A percentile compares a stretch with the other conserved stretches of the same genome.
phyloP scores from a whole-genome alignment of 768 basidiomycete genomes.

The Agaricus subrufescens region DNA sequence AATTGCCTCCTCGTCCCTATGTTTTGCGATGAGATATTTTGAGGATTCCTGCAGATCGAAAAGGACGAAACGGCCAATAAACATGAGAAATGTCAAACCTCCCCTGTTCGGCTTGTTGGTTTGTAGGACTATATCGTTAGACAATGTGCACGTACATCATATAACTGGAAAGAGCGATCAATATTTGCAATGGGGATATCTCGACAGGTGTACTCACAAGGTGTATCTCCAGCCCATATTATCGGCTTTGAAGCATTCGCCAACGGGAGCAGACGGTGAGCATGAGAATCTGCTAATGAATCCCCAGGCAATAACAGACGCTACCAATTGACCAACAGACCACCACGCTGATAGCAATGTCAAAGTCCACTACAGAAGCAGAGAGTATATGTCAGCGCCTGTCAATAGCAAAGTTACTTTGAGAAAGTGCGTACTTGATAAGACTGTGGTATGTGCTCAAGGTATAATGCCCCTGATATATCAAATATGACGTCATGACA shows the following conservation, averaged over 20 bases:
- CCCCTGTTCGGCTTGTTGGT: slow-evolving; percentile 27
- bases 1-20: slow-evolving; percentile 53
- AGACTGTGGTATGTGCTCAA: slow-evolving; percentile 7
- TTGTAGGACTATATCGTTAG: not conserved
- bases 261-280: slow-evolving; percentile 22
- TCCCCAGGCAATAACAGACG: slow-evolving; percentile 42
- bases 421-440: slow-evolving; percentile 3
- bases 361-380: not conserved
- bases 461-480: slow-evolving; percentile 4
- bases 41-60: slow-evolving; percentile 60
- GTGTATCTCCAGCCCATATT: slow-evolving; percentile 65
- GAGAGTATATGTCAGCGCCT: not conserved
- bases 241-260: slow-evolving; percentile 38
- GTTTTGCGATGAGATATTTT: slow-evolving; percentile 55
- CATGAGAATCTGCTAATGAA: slow-evolving; percentile 57
- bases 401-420: not conserved
- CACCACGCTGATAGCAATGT: not conserved
- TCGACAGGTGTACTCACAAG: slow-evolving; percentile 27
- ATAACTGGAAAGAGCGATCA: not conserved
- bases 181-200: not conserved
- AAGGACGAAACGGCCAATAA: slow-evolving; percentile 49
- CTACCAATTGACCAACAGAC: not conserved
- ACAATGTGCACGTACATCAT: not conserved
- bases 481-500: not conserved
- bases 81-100: slow-evolving; percentile 45